Conservation (phyloP, 176 grass and related monocot genomes). For the Saccharum spontaneum region DNA sequence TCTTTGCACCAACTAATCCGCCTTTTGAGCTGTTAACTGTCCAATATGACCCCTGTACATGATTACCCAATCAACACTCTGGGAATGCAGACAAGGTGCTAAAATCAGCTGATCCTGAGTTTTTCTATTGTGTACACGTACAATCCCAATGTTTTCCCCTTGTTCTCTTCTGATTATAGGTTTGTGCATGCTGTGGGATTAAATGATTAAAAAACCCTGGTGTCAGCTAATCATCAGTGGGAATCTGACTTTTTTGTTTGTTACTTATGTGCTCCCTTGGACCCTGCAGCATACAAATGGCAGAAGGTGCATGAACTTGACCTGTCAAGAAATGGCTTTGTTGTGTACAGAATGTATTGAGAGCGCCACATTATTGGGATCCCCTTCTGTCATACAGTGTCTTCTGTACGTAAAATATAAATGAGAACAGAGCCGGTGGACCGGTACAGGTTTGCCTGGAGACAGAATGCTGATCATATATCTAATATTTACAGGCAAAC, state of each 20-base stretch:
- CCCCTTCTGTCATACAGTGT: neutral
- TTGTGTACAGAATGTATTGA: conserved; percentile 21
- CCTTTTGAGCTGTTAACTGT: conserved; percentile 60
- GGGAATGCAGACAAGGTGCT: conserved; percentile 43
- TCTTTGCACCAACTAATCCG: conserved; percentile 29
- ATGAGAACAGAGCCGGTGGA: neutral
- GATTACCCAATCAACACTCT: conserved; percentile 52
- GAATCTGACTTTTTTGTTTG: conserved; percentile 45
- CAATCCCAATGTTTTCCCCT: conserved; percentile 32
- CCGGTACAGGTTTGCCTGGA: neutral
- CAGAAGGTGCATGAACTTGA: conserved; percentile 13
- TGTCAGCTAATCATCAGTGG: conserved; percentile 37
- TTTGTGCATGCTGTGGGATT: conserved; percentile 3
- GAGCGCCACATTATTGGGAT: conserved; percentile 35
- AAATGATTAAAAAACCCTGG: conserved; percentile 8
- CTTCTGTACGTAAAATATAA: neutral
- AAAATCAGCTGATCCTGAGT: conserved; percentile 14
- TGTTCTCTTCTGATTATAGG: conserved; percentile 37
- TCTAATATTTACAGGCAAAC: conserved; percentile 1
- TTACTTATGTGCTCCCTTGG: conserved; percentile 27
- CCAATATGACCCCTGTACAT: conserved; percentile 28
- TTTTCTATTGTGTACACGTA: conserved; percentile 48
- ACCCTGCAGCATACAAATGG: conserved; percentile 54
- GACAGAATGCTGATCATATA: neutral
- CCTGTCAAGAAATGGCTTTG: conserved; percentile 19